phyloP scores from a whole-genome alignment of 1,284 basidiomycete species.

The Marasmius fiardii region DNA sequence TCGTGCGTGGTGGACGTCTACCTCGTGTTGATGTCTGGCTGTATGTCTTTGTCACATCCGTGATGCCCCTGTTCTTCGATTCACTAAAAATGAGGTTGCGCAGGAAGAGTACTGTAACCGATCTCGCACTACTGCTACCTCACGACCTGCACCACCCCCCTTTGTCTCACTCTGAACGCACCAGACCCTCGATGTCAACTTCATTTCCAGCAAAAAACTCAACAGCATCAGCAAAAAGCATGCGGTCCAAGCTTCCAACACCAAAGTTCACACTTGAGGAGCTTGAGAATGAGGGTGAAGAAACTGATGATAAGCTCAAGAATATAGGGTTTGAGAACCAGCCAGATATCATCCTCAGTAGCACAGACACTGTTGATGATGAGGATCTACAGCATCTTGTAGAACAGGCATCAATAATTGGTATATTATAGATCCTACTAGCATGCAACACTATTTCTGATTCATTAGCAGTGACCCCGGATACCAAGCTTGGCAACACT shows the following conservation, averaged over 20 bases:
- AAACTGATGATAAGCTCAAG: no score
- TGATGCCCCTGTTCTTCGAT: conserved; percentile 9
- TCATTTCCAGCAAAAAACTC: no score
- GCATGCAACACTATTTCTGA: no score
- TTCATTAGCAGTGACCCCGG: no score
- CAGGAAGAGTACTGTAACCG: neutral
- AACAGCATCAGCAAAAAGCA: neutral
- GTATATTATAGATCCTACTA: no score
- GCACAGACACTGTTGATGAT: neutral
- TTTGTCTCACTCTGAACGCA: no score
- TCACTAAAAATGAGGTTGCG: neutral
- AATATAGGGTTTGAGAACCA: no score
- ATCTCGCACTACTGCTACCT: neutral
- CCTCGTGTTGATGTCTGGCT: conserved; percentile 12
- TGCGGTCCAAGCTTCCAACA: neutral
- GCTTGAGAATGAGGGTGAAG: no score
- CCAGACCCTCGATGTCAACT: no score
- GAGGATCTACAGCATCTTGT: neutral
- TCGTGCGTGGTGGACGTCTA: conserved; percentile 5
- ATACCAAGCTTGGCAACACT: no score
- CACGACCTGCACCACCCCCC: neutral
- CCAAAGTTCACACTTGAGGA: neutral
- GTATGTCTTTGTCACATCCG: neutral
- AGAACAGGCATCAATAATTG: neutral
- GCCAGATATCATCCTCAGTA: neutral